phyloP scores from a whole-genome alignment of 176 grass and related monocot genomes.

The Olyra latifolia region DNA sequence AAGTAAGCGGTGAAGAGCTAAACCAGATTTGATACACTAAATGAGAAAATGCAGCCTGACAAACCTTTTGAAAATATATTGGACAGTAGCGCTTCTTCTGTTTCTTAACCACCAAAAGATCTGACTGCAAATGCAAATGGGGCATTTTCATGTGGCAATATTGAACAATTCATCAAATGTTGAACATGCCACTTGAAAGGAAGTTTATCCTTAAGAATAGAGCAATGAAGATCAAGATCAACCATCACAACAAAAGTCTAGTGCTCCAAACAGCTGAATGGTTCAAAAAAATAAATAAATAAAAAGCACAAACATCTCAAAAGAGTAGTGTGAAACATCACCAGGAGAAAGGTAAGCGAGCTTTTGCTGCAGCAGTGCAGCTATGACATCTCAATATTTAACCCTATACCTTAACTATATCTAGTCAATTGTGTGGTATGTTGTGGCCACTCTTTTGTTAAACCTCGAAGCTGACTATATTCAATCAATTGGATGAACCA shows the following conservation, averaged over 20 bases:
- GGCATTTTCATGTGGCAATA: slow-evolving; percentile 3
- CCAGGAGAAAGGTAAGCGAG: background rate
- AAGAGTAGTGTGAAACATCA: background rate
- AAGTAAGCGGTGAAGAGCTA: slow-evolving; percentile 21
- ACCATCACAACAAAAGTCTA: slow-evolving; percentile 7
- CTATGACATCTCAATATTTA: background rate
- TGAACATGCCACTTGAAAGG: background rate
- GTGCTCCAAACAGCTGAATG: background rate
- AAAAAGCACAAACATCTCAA: background rate
- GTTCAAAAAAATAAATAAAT: background rate
- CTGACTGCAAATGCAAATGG: slow-evolving; percentile 66
- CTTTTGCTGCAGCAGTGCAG: background rate
- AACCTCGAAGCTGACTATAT: background rate
- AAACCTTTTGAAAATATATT: slow-evolving; percentile 97
- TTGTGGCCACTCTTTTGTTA: background rate
- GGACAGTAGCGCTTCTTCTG: slow-evolving; percentile 91
- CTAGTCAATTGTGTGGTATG: background rate
- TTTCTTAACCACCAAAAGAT: slow-evolving; percentile 89
- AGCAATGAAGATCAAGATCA: slow-evolving; percentile 9
- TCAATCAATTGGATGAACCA: background rate
- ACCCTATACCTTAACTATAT: too few species aligned
- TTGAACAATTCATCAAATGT: background rate
- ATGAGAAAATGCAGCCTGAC: slow-evolving; percentile 5
- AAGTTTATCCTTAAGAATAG: background rate
- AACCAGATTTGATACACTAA: background rate